phyloP scores from a whole-genome alignment of 2,329 filamentous ascomycete genomes.

The Fusarium chuoi region DNA sequence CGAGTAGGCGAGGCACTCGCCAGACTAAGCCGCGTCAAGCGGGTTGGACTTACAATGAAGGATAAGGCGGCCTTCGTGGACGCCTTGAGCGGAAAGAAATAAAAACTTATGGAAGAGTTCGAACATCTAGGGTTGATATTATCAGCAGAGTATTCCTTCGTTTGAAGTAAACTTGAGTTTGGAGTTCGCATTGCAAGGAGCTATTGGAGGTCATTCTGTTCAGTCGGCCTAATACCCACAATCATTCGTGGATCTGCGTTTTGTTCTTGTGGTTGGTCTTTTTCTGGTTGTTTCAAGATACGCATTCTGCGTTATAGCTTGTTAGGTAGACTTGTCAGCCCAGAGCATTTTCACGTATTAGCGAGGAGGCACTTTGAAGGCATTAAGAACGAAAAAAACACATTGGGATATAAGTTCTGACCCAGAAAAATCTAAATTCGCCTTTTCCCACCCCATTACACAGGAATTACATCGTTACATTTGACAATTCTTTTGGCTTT shows the following conservation, averaged over 20 bases:
- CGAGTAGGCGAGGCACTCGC: constrained; percentile 86
- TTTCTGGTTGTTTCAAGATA: background rate
- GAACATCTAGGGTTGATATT: background rate
- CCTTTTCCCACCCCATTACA: constrained; percentile 44
- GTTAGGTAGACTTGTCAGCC: constrained; percentile 17
- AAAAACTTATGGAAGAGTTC: background rate
- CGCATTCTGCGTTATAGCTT: constrained; percentile 4
- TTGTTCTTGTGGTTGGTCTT: background rate
- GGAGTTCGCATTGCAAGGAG: constrained; percentile 42
- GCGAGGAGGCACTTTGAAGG: background rate
- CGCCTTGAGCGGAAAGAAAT: constrained; percentile 63
- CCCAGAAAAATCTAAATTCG: constrained; percentile 40
- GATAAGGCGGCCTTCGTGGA: constrained; percentile 88
- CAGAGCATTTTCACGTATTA: background rate
- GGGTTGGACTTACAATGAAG: constrained; percentile 82
- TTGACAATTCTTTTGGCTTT: constrained; percentile 12
- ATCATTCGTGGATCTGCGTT: constrained; percentile 14
- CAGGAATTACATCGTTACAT: constrained; percentile 38
- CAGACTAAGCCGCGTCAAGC: constrained; percentile 86
- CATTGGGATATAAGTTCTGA: constrained; percentile 31
- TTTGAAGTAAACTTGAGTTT: background rate
- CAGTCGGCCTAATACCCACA: constrained; percentile 19
- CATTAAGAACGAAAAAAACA: constrained; percentile 9
- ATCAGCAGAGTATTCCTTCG: background rate
- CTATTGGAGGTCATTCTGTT: constrained; percentile 28